Conservation (phyloP, 1,139 yeast species). For the Zhuliangozyma blackwelliae region DNA sequence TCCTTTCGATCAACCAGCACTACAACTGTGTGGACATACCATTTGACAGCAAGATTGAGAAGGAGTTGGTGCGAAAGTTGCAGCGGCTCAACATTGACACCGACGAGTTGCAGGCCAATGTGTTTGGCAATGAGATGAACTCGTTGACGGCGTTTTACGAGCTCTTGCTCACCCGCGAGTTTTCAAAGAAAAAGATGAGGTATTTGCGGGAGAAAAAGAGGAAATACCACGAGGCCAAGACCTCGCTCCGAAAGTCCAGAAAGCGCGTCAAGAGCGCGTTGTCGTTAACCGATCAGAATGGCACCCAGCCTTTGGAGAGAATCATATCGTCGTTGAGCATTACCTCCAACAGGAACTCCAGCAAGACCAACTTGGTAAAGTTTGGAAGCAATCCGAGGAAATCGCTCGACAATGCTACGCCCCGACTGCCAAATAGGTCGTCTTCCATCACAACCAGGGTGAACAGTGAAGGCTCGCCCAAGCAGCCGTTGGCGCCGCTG, state of each 20-base stretch:
- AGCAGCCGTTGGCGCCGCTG: constrained; percentile 1
- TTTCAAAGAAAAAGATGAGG: constrained; percentile 30
- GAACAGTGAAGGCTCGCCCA: not conserved
- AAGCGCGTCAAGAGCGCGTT: constrained; percentile 45
- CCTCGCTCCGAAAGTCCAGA: constrained; percentile 44
- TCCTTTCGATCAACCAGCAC: constrained; percentile 39
- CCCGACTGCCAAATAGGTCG: constrained; percentile 3
- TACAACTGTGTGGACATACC: constrained; percentile 36
- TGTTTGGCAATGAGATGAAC: constrained; percentile 63
- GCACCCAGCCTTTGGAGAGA: constrained; percentile 37
- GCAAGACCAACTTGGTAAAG: constrained; percentile 13
- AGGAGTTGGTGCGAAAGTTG: constrained; percentile 59
- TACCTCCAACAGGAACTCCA: constrained; percentile 22
- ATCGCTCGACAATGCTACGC: constrained; percentile 1
- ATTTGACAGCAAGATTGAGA: constrained; percentile 62
- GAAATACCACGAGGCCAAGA: constrained; percentile 37
- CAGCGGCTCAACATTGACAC: constrained; percentile 64
- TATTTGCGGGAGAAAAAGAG: constrained; percentile 34
- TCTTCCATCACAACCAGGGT: not conserved
- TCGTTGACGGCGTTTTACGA: constrained; percentile 84
- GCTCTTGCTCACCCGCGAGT: constrained; percentile 62
- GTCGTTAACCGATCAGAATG: constrained; percentile 28
- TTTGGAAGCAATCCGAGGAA: constrained; percentile 4
- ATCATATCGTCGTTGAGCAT: constrained; percentile 39
- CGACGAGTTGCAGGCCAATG: constrained; percentile 58